These are phyloP conservation scores for Curvularia verruculosa DNA, from an alignment of 2,329 filamentous ascomycete genomes.

Conservation along the genomic window DNA sequence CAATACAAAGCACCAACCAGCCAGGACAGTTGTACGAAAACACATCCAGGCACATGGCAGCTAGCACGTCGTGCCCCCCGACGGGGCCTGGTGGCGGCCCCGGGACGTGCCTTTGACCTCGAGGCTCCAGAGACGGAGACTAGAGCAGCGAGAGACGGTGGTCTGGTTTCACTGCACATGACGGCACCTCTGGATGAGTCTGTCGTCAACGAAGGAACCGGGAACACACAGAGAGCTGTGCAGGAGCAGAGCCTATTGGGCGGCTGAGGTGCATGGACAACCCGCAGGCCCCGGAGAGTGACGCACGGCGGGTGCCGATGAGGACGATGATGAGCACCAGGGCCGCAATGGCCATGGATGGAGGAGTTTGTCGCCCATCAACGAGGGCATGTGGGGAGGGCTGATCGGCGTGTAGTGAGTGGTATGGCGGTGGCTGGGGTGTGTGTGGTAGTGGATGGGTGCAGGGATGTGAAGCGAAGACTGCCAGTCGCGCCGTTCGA, in stretches of 20 bases:
- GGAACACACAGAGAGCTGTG: slow-evolving; percentile 8
- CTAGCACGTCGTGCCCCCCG: slow-evolving; percentile 27
- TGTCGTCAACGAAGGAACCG: slow-evolving; percentile 6
- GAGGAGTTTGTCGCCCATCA: slow-evolving; percentile 26
- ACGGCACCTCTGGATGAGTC: slow-evolving; percentile 10
- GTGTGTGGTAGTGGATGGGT: slow-evolving; percentile 29
- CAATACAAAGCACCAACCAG: slow-evolving; percentile 16
- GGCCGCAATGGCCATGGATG: not conserved
- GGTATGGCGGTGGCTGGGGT: slow-evolving; percentile 39
- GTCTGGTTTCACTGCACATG: slow-evolving; percentile 37
- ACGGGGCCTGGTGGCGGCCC: slow-evolving; percentile 18
- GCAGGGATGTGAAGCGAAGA: slow-evolving; percentile 25
- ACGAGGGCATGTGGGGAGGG: slow-evolving; percentile 28
- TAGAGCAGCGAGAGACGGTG: slow-evolving; percentile 27
- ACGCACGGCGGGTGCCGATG: slow-evolving; percentile 15
- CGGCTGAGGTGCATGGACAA: not conserved
- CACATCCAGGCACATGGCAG: slow-evolving; percentile 42
- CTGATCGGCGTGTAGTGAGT: slow-evolving; percentile 38
- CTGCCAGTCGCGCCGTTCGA: slow-evolving; percentile 29
- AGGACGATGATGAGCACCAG: slow-evolving; percentile 14
- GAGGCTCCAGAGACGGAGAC: slow-evolving; percentile 25
- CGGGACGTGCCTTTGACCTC: slow-evolving; percentile 28
- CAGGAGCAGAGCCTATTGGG: slow-evolving; percentile 6
- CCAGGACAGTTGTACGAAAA: slow-evolving; percentile 31
- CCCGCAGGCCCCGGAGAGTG: not conserved